Conservation (phyloP, 768 basidiomycete genomes). For the Hirschioporus abietinus region DNA sequence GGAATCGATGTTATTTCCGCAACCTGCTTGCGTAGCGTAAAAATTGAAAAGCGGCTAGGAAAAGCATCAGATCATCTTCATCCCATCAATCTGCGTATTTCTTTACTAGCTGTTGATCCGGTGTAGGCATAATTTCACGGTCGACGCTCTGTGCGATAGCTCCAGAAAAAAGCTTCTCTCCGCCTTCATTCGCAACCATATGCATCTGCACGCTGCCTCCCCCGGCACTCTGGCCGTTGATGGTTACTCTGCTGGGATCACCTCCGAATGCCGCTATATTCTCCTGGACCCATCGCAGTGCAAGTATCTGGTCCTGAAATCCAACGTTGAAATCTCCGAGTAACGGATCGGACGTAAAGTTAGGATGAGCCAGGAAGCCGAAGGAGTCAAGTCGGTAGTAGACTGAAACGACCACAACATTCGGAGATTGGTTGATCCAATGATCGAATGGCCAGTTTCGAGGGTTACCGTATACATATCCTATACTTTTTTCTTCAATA, state of each 20-base stretch:
- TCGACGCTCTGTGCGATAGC: slow-evolving; percentile 63
- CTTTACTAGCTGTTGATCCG: too few relatives aligned
- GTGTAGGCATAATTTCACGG: slow-evolving; percentile 43
- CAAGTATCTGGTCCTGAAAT: slow-evolving; percentile 48
- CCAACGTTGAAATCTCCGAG: slow-evolving; percentile 50
- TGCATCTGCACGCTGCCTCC: slow-evolving; percentile 53
- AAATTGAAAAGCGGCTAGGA: slow-evolving; percentile 43
- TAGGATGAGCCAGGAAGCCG: slow-evolving; percentile 55
- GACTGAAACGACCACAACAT: slow-evolving; percentile 58
- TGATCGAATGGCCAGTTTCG: slow-evolving; percentile 54
- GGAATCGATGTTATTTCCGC: slow-evolving; percentile 29
- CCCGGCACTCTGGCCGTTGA: slow-evolving; percentile 62
- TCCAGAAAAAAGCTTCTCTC: slow-evolving; percentile 38
- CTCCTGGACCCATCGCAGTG: slow-evolving; percentile 33
- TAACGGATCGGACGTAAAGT: slow-evolving; percentile 28
- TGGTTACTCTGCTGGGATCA: slow-evolving; percentile 34
- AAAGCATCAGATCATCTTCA: neutral
- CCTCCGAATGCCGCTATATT: slow-evolving; percentile 36
- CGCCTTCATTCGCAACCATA: slow-evolving; percentile 40
- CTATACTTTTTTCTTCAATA: slow-evolving; percentile 24
- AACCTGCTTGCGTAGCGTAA: slow-evolving; percentile 45
- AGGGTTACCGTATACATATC: slow-evolving; percentile 58
- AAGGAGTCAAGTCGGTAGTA: slow-evolving; percentile 62
- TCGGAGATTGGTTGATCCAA: slow-evolving; percentile 59
- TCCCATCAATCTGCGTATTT: too few relatives aligned